These are phyloP conservation scores for Zalaria obscura DNA, from an alignment of 2,329 filamentous ascomycete species.

Conservation along the genomic window DNA sequence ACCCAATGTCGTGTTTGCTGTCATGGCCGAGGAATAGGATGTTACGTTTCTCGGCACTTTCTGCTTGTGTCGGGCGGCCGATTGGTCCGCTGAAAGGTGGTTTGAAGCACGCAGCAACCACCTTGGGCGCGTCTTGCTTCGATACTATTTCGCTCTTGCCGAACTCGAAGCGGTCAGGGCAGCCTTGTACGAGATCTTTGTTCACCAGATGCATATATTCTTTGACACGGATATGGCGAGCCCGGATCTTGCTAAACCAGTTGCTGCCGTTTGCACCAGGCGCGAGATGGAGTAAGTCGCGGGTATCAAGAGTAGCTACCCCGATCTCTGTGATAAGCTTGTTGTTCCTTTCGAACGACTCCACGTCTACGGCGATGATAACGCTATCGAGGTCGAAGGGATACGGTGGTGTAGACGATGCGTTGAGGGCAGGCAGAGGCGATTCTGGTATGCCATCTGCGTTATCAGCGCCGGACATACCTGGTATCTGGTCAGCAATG, in stretches of 20 bases:
- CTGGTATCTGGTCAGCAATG: background rate
- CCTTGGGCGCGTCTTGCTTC: conserved; percentile 27
- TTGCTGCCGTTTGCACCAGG: conserved; percentile 48
- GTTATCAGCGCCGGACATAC: background rate
- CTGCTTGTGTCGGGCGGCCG: background rate
- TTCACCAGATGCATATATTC: conserved; percentile 59
- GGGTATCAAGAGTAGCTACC: conserved; percentile 65
- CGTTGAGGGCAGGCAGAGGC: conserved; percentile 3
- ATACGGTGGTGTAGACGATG: conserved; percentile 34
- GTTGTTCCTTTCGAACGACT: conserved; percentile 58
- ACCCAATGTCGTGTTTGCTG: conserved; percentile 50
- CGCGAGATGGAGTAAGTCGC: conserved; percentile 36
- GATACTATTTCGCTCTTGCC: conserved; percentile 45
- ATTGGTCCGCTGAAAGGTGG: conserved; percentile 34
- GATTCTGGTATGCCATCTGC: background rate
- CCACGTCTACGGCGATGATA: conserved; percentile 69
- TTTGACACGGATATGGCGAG: conserved; percentile 61
- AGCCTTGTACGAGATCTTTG: conserved; percentile 52
- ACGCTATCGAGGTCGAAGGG: conserved; percentile 41
- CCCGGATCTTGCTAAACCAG: conserved; percentile 55
- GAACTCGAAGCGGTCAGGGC: conserved; percentile 62
- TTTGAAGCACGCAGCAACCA: conserved; percentile 41
- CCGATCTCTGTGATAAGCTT: conserved; percentile 72
- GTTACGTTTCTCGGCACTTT: conserved; percentile 29
- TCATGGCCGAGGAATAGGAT: conserved; percentile 74